Evolutionary conservation across 495 filamentous ascomycete species (phyloP).

Genomic region (Lepidopterella palustris): DNA sequence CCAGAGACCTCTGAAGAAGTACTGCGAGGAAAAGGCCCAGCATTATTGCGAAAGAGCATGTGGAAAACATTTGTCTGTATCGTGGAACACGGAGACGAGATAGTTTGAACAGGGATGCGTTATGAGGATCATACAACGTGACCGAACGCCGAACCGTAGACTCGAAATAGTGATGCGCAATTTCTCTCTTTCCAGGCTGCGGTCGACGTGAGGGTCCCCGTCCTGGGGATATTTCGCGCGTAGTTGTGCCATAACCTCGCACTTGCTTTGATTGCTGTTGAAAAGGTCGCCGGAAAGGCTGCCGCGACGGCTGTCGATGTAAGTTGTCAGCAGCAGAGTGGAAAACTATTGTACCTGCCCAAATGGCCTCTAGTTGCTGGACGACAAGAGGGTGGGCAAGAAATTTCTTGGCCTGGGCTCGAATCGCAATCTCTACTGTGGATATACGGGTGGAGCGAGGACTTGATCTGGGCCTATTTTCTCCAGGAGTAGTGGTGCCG

Average conservation of each 20-base stretch:
- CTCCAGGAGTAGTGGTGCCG: conserved; percentile 30
- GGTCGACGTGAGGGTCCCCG: conserved; percentile 15
- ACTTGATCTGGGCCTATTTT: conserved; percentile 33
- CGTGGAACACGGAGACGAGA: conserved; percentile 82
- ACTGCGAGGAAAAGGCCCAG: conserved; percentile 79
- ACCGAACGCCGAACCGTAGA: conserved; percentile 59
- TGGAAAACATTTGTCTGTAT: conserved; percentile 84
- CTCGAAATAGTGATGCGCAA: not conserved
- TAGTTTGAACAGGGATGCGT: conserved; percentile 85
- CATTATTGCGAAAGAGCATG: conserved; percentile 71
- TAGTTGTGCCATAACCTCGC: conserved; percentile 13
- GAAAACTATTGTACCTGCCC: conserved; percentile 90
- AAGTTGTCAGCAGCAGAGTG: conserved; percentile 77
- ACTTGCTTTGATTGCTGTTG: not conserved
- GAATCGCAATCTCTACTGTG: conserved; percentile 84
- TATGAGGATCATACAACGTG: conserved; percentile 79
- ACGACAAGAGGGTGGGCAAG: conserved; percentile 83
- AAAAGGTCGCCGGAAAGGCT: conserved; percentile 15
- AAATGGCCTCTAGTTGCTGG: conserved; percentile 89
- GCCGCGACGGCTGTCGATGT: conserved; percentile 49
- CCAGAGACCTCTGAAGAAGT: conserved; percentile 57
- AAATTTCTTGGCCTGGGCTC: conserved; percentile 82
- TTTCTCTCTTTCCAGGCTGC: conserved; percentile 7
- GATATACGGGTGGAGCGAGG: conserved; percentile 67
- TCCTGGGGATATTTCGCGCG: conserved; percentile 14